These are phyloP conservation scores for Strobilomyces echinocephalus DNA, from an alignment of 768 basidiomycete species.

Conservation along the genomic window DNA sequence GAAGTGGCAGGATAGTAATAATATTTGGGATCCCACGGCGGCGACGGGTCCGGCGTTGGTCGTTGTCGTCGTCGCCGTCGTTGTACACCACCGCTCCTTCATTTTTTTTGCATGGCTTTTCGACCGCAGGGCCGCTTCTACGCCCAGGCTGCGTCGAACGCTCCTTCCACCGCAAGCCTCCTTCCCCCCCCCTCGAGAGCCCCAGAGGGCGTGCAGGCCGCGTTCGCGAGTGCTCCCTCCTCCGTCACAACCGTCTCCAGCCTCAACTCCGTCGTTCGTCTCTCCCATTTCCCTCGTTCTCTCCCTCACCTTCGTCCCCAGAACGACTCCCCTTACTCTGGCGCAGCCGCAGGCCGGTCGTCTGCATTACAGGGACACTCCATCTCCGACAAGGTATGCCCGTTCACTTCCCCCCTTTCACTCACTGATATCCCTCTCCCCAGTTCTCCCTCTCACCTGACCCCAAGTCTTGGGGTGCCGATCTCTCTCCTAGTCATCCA, in stretches of 20 bases:
- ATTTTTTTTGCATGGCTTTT: slow-evolving; percentile 16
- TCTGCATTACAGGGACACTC: slow-evolving; percentile 34
- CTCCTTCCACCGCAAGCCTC: slow-evolving; percentile 52
- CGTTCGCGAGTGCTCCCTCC: slow-evolving; percentile 37
- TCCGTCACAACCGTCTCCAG: slow-evolving; percentile 38
- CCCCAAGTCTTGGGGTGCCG: slow-evolving; percentile 67
- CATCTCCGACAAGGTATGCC: slow-evolving; percentile 55
- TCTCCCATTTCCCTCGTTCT: neutral
- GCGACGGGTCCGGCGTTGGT: neutral
- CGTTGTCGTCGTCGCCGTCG: neutral
- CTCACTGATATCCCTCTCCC: neutral
- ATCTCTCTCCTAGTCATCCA: slow-evolving; percentile 49
- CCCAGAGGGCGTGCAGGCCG: slow-evolving; percentile 37
- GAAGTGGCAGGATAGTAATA: too few species aligned
- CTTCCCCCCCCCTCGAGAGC: slow-evolving; percentile 35
- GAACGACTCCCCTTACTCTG: slow-evolving; percentile 40
- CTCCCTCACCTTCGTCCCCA: slow-evolving; percentile 7
- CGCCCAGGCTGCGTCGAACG: slow-evolving; percentile 35
- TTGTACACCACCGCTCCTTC: slow-evolving; percentile 13
- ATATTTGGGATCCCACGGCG: neutral
- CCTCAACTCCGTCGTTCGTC: slow-evolving; percentile 38
- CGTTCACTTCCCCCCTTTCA: neutral
- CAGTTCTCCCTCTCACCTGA: slow-evolving; percentile 74
- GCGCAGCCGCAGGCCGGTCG: slow-evolving; percentile 30
- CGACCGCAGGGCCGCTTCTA: slow-evolving; percentile 40